Evolutionary conservation across 1,284 basidiomycete species (phyloP), one percentile per base, ranked within the genome.

Genomic region (Golubevia pallescens): DNA sequence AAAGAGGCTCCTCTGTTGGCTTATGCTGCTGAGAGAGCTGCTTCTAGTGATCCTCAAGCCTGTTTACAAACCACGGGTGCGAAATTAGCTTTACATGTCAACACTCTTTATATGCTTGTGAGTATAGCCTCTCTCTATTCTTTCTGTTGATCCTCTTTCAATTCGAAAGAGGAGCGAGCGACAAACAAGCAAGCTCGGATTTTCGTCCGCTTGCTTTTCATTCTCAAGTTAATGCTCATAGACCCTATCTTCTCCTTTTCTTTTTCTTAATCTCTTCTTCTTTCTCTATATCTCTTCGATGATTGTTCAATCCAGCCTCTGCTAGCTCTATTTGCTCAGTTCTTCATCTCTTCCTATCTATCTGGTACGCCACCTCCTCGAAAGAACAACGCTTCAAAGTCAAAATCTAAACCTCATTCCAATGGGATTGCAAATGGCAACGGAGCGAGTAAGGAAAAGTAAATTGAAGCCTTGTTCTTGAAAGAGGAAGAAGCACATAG

Each of bases 61-160:
- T 80, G 78, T 62, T 64, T 80, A 56, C 72, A 78, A 61, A 67
- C 67, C 20, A 65, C 58, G 5, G 77, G 75, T 16, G 72, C 77
- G 6, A 70, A 69, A 57, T 60, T 80, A 10, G 77, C 78, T 5
- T 58, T 80, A n/a, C 70, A 75, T 61, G 71, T 77, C 63, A 80
- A 80, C 63, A 78, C 75, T 19, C 58, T 65, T 60, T 80, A 80
- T 62, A 70, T 80, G 77, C 59, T 74, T 21, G 75, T 78, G 56
- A 76, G 75, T 68, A 56, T 58, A 52, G 0, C 19, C 34, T 16
- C 3, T 16, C 19, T 51, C 1, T 6, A 7, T 16, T 20, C 2
- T n/a, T n/a, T n/a, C n/a, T n/a, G 14, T 14, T n/a, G 14, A n/a
- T 52, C 51, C 14, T 52, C 51, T 14, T n/a, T 52, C 51, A n/a